Evolutionary conservation across 768 basidiomycete species (phyloP), one percentile per base, ranked within the genome.

Genomic region (Tephrocybe rancida): DNA sequence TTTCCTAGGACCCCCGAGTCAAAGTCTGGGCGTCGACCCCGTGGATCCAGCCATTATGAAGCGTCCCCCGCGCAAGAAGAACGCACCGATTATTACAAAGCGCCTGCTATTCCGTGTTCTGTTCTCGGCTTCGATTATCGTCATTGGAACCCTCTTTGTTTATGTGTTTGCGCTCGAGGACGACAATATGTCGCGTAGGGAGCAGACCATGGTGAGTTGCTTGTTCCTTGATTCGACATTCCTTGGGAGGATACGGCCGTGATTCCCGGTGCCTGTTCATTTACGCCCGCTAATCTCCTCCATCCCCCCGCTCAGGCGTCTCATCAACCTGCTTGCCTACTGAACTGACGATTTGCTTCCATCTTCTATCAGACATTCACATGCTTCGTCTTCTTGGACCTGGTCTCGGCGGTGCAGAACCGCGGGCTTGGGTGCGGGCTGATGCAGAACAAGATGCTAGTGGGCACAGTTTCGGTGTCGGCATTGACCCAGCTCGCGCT

Each of bases 21-120:
- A 97, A 68, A 95, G 93, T 49, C 79, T 98, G 35, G 96, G 96
- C 49, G 96, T 98, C 7, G 96, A 98, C 72, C 96, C 96, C 11
- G 92, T 96, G 18, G 93, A 97, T 68, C 89, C 84, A 18, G 88
- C 90, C 16, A 85, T 98, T 27, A 98, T 98, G 96, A 83, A 84
- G 25, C 83, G 86, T 51, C 95, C 93, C 0, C 96, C 96, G n/a
- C 79, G 96, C 50, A 87, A 84, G 65, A 98, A 97, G 78, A 85
- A 92, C 63, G 92, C 92, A 16, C 87, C 90, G 6, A 90, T 98
- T 57, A 90, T 98, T 61, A 92, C 83, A 38, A 74, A 68, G 55
- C 77, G 85, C 10, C 73, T 98, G 49, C 70, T 95, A 29, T 78
- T 78, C 48, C 83, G 96, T 7, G 92, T 98, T 18, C 68, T 91